phyloP scores from a whole-genome alignment of 1,284 basidiomycete genomes.

The Cystobasidium pallidum region DNA sequence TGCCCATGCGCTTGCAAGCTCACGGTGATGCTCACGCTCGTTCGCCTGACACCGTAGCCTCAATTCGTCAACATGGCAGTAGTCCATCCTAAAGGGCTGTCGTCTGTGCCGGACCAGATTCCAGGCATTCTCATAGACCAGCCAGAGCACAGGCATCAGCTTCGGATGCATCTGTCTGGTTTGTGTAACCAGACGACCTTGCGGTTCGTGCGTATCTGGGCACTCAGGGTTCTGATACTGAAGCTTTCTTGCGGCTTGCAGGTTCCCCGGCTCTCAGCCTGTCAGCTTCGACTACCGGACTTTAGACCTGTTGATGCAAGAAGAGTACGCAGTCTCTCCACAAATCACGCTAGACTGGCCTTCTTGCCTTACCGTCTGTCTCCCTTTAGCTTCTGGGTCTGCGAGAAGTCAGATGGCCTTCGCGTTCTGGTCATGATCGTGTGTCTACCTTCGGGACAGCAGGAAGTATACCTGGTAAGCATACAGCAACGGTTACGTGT shows the following conservation, averaged over 20 bases:
- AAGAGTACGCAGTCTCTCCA: constrained; percentile 69
- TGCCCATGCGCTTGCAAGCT: neutral
- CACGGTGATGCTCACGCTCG: neutral
- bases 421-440: constrained; percentile 85
- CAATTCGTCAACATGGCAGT: neutral
- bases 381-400: constrained; percentile 86
- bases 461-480: constrained; percentile 79
- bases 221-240: neutral
- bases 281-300: constrained; percentile 78
- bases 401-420: constrained; percentile 98
- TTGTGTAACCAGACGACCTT: constrained; percentile 46
- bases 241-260: constrained; percentile 53
- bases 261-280: constrained; percentile 92
- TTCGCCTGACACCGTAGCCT: neutral
- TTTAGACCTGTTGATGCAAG: constrained; percentile 72
- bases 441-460: constrained; percentile 61
- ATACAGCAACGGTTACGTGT: neutral
- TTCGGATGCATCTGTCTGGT: constrained; percentile 48
- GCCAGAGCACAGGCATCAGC: constrained; percentile 45
- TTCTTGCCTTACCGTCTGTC: neutral
- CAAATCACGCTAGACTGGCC: constrained; percentile 26
- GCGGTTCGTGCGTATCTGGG: constrained; percentile 38
- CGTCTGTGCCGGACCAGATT: constrained; percentile 48
- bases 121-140: constrained; percentile 49
- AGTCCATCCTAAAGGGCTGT: constrained; percentile 18